These are phyloP conservation scores for Daldinia sp. DNA, from an alignment of 2,329 filamentous ascomycete species.

Conservation along the genomic window DNA sequence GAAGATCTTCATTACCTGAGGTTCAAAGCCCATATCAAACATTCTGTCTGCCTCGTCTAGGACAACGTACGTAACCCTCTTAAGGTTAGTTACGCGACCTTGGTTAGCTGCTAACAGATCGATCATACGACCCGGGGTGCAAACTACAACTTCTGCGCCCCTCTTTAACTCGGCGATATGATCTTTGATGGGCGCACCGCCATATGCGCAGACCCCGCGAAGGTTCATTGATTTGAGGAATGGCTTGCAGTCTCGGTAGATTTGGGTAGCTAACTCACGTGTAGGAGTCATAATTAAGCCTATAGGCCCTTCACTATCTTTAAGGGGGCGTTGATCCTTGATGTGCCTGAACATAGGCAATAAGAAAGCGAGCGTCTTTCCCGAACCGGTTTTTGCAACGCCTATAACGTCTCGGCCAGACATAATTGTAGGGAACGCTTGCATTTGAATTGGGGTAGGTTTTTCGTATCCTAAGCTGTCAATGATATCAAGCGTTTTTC, in stretches of 20 bases:
- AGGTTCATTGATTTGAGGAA: slow-evolving; percentile 88
- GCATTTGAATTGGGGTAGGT: slow-evolving; percentile 93
- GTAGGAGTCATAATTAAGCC: slow-evolving; percentile 93
- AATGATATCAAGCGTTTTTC: slow-evolving; percentile 87
- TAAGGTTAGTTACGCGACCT: slow-evolving; percentile 91
- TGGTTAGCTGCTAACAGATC: slow-evolving; percentile 93
- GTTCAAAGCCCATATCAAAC: slow-evolving; percentile 99
- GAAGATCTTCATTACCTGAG: slow-evolving; percentile 97
- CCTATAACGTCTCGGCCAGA: slow-evolving; percentile 95
- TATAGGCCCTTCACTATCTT: slow-evolving; percentile 86
- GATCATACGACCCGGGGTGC: slow-evolving; percentile 94
- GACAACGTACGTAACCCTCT: slow-evolving; percentile 90
- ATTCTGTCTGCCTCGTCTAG: slow-evolving; percentile 97
- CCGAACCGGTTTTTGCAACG: slow-evolving; percentile 96
- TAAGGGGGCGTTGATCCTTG: slow-evolving; percentile 86
- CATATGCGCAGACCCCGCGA: slow-evolving; percentile 90
- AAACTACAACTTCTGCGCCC: slow-evolving; percentile 93
- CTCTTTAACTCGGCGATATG: slow-evolving; percentile 97
- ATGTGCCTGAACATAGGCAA: slow-evolving; percentile 98
- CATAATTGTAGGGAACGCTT: slow-evolving; percentile 95
- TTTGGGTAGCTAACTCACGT: slow-evolving; percentile 91
- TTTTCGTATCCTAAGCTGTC: slow-evolving; percentile 82
- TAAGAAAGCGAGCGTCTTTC: slow-evolving; percentile 95
- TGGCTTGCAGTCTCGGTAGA: slow-evolving; percentile 92
- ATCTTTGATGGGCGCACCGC: slow-evolving; percentile 94